Evolutionary conservation across 179 eudicot species (phyloP), one percentile per base, ranked within the genome.

Genomic region (Amaranthus tricolor): DNA sequence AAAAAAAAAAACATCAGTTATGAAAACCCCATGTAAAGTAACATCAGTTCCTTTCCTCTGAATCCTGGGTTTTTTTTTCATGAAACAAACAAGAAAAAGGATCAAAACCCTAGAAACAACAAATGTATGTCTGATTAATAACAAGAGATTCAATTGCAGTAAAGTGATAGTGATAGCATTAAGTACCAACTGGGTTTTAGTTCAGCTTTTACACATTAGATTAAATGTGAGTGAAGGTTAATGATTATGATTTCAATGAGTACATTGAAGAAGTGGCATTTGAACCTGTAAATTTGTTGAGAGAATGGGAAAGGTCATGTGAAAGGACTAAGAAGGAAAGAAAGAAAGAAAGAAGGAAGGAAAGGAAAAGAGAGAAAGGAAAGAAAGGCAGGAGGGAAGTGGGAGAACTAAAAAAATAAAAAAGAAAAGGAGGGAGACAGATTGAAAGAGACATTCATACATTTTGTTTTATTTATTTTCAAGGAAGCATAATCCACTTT

Each of bases 31-130:
- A 31, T 31, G 40, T 31, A 64, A 44, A 40, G 21, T 15, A 63
- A 5, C 40, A 31, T 31, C 40, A 31, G 40, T 31, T 31, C 3
- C 40, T 31, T 31, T 31, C 40, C 40, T 31, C 40, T 31, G 8
- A 64, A 7, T 16, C 2, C 4, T 16, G 21, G 64, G 64, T 52
- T 24, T 16, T 48, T 40, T 20, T 3, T 48, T 20, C 19, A 61
- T 47, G 3, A 20, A 60, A 60, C 44, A 60, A 11, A 63, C 57
- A 49, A 62, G 60, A 12, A 66, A 56, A 62, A 54, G 31, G 71
- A 73, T 57, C 40, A 74, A 76, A 83, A 86, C 86, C 90, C 88
- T 83, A 85, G 79, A 78, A 71, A 70, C 24, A 72, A 58, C 62
- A 74, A 53, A 50, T 53, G 61, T 54, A 70, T 65, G 78, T 60